Base-by-base conservation (phyloP, 768 basidiomycete genomes). In the Tricholoma hemisulphureum region DNA sequence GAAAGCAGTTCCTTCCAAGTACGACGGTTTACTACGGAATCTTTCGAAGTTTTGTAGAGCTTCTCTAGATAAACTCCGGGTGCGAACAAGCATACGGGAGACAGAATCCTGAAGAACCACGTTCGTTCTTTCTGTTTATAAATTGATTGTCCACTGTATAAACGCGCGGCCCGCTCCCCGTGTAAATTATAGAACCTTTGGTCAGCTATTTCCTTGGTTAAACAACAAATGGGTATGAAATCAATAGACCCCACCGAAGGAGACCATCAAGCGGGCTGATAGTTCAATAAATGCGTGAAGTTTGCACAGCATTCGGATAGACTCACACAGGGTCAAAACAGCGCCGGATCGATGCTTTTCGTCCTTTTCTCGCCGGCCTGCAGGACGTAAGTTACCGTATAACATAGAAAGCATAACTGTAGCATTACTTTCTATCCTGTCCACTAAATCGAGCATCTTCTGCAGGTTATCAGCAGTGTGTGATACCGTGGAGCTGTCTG, bases 91-190 rank as follows among this genome's bases (percentile, higher is more conserved):
- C 49, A 49, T 14, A 49, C 16, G 2, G 46, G 55, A 26, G 55
- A 56, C 5, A 56, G 46, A 4, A 50, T 23, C 20, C 39, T 56
- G 21, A 56, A 6, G 6, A 56, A 50, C 18, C 28, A 48, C 24
- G 55, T 56, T 23, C 11, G 20, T 18, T 23, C 32, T 28, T 23
- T 24, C 8, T 4, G 13, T 28, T 34, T 3, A 13, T 31, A 46
- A 31, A 56, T 49, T 2, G 55, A 56, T 16, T 56, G 55, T 16
- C 46, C 55, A 11, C 46, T 28, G 23, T 45, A 32, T 13, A 56
- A 48, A 32, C 55, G 55, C 4, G 45, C 55, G 13, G 41, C 55
- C 13, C 39, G 41, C 26, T 56, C 45, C 2, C 55, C 55, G 7
- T 56, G 20, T 6, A 56, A 26, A 50, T 56, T 56, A 7, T 32